Conservation (phyloP, 208 protist genomes). For the Trypanosoma rangeli region DNA sequence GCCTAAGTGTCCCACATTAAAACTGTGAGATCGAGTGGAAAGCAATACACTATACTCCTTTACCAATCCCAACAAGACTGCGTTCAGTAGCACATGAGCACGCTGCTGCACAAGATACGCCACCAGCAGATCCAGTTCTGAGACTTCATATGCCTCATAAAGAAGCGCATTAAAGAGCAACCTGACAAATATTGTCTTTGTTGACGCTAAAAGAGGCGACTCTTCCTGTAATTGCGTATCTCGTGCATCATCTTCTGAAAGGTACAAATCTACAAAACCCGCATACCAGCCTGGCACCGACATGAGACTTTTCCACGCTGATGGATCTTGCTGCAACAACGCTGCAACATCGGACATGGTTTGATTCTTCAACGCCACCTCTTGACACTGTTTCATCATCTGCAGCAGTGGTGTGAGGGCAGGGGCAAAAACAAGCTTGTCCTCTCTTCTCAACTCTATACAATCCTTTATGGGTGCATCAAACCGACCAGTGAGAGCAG, state of each 20-base stretch:
- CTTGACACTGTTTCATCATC: conserved; percentile 48
- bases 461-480: conserved; percentile 31
- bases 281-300: conserved; percentile 70
- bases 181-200: conserved; percentile 48
- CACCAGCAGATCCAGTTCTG: conserved; percentile 62
- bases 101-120: conserved; percentile 48
- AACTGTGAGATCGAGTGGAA: conserved; percentile 5
- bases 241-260: conserved; percentile 29
- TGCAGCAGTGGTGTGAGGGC: conserved; percentile 56
- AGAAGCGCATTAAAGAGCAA: conserved; percentile 62
- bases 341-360: conserved; percentile 54
- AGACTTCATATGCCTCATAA: conserved; percentile 65
- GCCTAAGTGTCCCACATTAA: conserved; percentile 25
- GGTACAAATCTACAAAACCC: conserved; percentile 53
- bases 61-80: conserved; percentile 53
- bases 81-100: conserved; percentile 43
- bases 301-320: conserved; percentile 63
- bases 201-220: conserved; percentile 27
- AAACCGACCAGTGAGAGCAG: conserved; percentile 66
- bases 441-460: conserved; percentile 33
- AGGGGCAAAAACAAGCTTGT: conserved; percentile 50
- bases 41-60: conserved; percentile 41
- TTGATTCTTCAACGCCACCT: conserved; percentile 41
- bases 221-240: conserved; percentile 1
- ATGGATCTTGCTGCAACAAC: conserved; percentile 54